Percentiles rank a stretch among this genome's conserved stretches.
Evolutionary conservation across 257 asterid genomes (phyloP).

Genomic region (Perilla frutescens): DNA sequence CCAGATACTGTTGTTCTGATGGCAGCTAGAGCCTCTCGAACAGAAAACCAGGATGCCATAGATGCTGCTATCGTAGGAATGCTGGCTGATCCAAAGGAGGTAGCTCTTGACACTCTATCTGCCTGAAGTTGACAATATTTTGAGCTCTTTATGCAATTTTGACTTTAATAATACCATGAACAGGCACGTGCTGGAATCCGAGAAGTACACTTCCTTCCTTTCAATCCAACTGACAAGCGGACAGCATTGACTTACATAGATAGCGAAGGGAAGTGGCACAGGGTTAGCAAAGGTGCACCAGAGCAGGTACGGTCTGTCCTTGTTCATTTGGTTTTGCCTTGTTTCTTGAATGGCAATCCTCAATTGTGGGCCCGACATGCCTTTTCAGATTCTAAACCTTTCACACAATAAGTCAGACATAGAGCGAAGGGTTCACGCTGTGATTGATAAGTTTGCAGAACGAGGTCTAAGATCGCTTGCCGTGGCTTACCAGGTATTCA

Average conservation of each 20-base stretch:
- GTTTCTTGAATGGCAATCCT: slow-evolving; percentile 17
- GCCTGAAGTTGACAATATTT: background rate
- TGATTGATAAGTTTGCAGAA: slow-evolving; percentile 90
- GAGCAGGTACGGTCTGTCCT: slow-evolving; percentile 71
- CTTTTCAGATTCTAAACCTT: slow-evolving; percentile 69
- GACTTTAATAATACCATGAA: slow-evolving; percentile 28
- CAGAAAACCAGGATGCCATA: slow-evolving; percentile 96
- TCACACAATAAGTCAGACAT: slow-evolving; percentile 82
- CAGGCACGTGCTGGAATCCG: slow-evolving; percentile 97
- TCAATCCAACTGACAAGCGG: slow-evolving; percentile 92
- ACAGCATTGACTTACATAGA: slow-evolving; percentile 93
- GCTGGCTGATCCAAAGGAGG: slow-evolving; percentile 99
- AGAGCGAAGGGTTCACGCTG: slow-evolving; percentile 77
- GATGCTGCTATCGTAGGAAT: slow-evolving; percentile 93
- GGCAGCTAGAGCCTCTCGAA: slow-evolving; percentile 97
- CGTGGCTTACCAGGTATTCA: slow-evolving; percentile 82
- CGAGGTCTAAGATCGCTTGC: slow-evolving; percentile 91
- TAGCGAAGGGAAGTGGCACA: slow-evolving; percentile 80
- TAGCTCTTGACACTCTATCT: slow-evolving; percentile 31
- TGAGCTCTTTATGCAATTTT: background rate
- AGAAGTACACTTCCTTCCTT: slow-evolving; percentile 94
- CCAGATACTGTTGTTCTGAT: slow-evolving; percentile 91
- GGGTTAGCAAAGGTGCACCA: slow-evolving; percentile 99
- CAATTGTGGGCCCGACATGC: slow-evolving; percentile 22
- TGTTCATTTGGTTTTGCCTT: background rate